These are phyloP conservation scores for Zygosaccharomyces bailii DNA, from an alignment of 805 yeast genomes.

Conservation along the genomic window DNA sequence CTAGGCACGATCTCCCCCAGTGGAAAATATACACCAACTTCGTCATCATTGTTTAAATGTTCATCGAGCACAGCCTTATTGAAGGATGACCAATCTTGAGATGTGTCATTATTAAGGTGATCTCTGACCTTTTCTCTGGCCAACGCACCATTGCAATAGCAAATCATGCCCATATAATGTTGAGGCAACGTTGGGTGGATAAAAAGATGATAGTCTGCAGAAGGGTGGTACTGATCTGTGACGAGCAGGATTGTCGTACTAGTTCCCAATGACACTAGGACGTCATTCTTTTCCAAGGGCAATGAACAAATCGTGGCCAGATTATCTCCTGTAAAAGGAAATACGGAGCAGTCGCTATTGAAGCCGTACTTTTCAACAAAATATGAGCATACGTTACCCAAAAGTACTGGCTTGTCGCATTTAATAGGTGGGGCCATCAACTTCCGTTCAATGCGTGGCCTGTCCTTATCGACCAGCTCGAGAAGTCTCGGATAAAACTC, in stretches of 20 bases:
- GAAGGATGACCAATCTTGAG: constrained; percentile 57
- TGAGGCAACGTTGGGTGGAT: constrained; percentile 76
- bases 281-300: constrained; percentile 72
- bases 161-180: constrained; percentile 90
- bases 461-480: constrained; percentile 36
- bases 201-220: constrained; percentile 79
- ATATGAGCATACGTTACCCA: constrained; percentile 55
- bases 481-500: constrained; percentile 57
- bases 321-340: constrained; percentile 87
- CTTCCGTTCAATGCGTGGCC: constrained; percentile 39
- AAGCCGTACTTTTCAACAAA: constrained; percentile 66
- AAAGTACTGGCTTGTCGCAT: constrained; percentile 41
- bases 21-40: constrained; percentile 80
- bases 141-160: constrained; percentile 86
- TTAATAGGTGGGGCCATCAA: constrained; percentile 39
- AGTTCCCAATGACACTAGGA: constrained; percentile 80
- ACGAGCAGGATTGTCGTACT: constrained; percentile 85
- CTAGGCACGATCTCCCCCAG: constrained; percentile 90
- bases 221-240: constrained; percentile 73
- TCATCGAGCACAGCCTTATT: constrained; percentile 41
- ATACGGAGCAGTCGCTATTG: constrained; percentile 51
- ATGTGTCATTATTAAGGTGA: constrained; percentile 44
- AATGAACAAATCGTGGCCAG: constrained; percentile 82
- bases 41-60: constrained; percentile 41
- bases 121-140: constrained; percentile 79